These are phyloP conservation scores for Micromonas commoda DNA, from an alignment of 139 green algal genomes.

Conservation along the genomic window DNA sequence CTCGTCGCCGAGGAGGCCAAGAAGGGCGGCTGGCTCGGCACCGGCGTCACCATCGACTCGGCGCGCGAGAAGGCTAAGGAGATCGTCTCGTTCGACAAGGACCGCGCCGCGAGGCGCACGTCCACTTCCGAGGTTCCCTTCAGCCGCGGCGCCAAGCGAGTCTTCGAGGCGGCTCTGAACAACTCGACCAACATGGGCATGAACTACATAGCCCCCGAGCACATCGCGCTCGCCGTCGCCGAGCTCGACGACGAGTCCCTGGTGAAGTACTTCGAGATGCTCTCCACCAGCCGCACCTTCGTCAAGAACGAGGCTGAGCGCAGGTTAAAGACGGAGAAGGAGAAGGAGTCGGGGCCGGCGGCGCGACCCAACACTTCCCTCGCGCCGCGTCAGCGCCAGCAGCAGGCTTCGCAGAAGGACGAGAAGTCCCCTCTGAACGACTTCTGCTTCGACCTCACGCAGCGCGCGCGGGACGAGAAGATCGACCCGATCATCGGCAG, in stretches of 20 bases:
- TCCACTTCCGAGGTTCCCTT: constrained; percentile 60
- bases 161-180: constrained; percentile 77
- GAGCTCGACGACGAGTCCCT: constrained; percentile 11
- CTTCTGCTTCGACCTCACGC: constrained; percentile 84
- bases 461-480: constrained; percentile 54
- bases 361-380: neutral
- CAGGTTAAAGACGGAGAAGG: neutral
- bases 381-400: neutral
- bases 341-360: neutral
- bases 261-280: constrained; percentile 3
- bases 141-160: constrained; percentile 57
- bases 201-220: constrained; percentile 84
- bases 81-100: constrained; percentile 29
- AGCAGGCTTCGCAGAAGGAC: neutral
- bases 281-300: neutral
- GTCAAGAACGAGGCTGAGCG: neutral
- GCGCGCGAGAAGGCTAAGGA: constrained; percentile 31
- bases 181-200: constrained; percentile 66
- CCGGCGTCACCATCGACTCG: constrained; percentile 51
- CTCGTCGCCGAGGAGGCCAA: constrained; percentile 65
- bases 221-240: constrained; percentile 61
- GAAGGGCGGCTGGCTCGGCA: constrained; percentile 58
- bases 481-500: constrained; percentile 90
- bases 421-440: constrained; percentile 61
- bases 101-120: neutral